Evolutionary conservation across 768 basidiomycete species (phyloP), one percentile per base, ranked within the genome.

Genomic region (Pleurotus djamor): DNA sequence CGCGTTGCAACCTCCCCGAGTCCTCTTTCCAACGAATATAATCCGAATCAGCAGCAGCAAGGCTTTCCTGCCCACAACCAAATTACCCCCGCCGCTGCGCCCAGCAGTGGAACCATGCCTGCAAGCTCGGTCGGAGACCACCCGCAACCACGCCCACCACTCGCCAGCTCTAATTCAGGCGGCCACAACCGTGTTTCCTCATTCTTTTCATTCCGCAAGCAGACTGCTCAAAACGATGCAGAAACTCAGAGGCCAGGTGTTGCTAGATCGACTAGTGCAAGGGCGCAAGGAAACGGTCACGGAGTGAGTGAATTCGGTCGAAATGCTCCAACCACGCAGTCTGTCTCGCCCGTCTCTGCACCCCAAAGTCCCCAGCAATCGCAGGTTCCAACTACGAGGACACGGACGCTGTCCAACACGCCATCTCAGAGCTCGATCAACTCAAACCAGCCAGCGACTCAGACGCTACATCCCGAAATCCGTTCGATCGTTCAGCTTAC

Each of bases 401-500:
- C 54, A 17, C 51, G 51, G 14, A 52, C 51, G 4, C 60, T 61
- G 28, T 59, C 45, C 34, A 58, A 60, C 48, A 57, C 61, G 7
- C 49, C 47, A 14, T 56, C 60, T 16, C 47, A 52, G 44, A 61
- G 60, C 48, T 52, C 41, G 10, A 21, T 50, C 33, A 58, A 60
- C 44, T 45, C 66, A 41, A 59, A 65, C 48, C 64, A 66, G 67
- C 62, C 63, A 45, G 67, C 71, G 6, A 69, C 79, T 0, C 69
- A 78, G 1, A 80, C 80, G 12, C 74, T 92, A 14, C 92, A 94
- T 70, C 87, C 89, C 6, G 92, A 94, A 73, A 92, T 94, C 56
- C 84, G 88, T 48, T 92, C 89, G 3, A 83, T 92, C 57, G 87
- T 94, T 33, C 82, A 83, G 58, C 77, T 94, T 52, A 89, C 86